Evolutionary conservation across 805 yeast genomes (phyloP), one percentile per base, ranked within the genome.

Genomic region (Pichia kluyveri): DNA sequence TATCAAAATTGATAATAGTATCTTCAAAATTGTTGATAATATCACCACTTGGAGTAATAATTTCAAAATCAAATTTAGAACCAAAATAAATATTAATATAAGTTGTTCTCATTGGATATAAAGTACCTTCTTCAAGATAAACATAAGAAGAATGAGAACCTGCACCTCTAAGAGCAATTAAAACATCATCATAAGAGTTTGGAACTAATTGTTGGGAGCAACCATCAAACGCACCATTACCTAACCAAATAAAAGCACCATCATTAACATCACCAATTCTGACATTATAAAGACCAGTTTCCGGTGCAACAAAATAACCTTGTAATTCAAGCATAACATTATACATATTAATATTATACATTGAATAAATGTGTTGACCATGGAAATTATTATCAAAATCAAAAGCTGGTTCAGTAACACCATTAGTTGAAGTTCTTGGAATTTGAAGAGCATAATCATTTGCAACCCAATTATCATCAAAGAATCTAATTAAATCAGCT

Each of bases 161-260:
- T 8, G 31, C n/a, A 18, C 27, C 19, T 17, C 45, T 38, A 18
- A 43, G 11, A 17, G 39, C 47, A 31, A 53, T 15, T 2, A 50
- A 32, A n/a, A 45, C 38, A 10, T 39, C 32, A 8, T 36, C 45
- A 26, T 38, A 42, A 18, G 45, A 38, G 30, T 41, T 28, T 4
- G 14, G 31, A 2, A 39, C 14, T 12, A 17, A 37, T 11, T 40
- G 42, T n/a, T 56, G 49, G 28, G 54, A 47, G 53, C 70, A 61
- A 54, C 74, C 69, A 23, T 57, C 58, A 30, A 69, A 60, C 10
- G 64, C 63, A 44, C 52, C 56, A 10, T 60, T 61, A 43, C 67
- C 67, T 41, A 61, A 49, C 39, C 54, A 56, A 41, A 68, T 63
- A 48, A 59, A 59, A 19, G 51, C 62, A 28, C 58, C 54, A 51